These are phyloP conservation scores for Vanilla planifolia DNA, from an alignment of 106 monocot genomes.

Conservation along the genomic window DNA sequence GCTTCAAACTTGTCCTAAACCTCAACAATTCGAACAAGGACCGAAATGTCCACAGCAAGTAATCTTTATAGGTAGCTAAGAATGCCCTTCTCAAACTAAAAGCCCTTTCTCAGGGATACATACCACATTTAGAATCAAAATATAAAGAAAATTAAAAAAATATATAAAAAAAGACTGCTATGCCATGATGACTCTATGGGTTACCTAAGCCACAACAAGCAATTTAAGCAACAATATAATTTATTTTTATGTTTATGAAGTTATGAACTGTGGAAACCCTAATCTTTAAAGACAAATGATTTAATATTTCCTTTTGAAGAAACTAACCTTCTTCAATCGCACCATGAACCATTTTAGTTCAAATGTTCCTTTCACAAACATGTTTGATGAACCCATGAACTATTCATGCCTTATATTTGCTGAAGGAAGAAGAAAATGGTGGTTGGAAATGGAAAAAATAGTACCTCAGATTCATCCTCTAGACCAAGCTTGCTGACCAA, in stretches of 20 bases:
- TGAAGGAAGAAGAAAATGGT: too few species aligned
- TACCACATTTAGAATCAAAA: too few species aligned
- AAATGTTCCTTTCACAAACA: constrained; percentile 13
- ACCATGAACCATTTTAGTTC: constrained; percentile 2
- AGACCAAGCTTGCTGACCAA: constrained; percentile 55
- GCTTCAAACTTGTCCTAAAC: neutral
- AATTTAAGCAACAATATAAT: too few species aligned
- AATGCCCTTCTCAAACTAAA: too few species aligned
- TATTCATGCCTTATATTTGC: neutral
- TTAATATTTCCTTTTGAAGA: constrained; percentile 1
- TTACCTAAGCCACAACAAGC: neutral
- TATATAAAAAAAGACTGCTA: neutral
- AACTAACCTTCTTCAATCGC: neutral
- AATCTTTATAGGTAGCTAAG: neutral
- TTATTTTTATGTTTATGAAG: too few species aligned
- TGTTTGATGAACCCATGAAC: neutral
- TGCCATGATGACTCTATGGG: neutral
- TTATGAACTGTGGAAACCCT: neutral
- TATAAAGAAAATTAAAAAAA: too few species aligned
- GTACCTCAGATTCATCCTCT: constrained; percentile 66
- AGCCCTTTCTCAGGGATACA: too few species aligned
- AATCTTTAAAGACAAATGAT: constrained; percentile 8
- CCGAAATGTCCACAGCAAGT: neutral
- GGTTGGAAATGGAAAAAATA: neutral
- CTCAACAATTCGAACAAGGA: constrained; percentile 4